Evolutionary conservation across 2,329 filamentous ascomycete species (phyloP).

Genomic region (Aspergillus aculeatinus): DNA sequence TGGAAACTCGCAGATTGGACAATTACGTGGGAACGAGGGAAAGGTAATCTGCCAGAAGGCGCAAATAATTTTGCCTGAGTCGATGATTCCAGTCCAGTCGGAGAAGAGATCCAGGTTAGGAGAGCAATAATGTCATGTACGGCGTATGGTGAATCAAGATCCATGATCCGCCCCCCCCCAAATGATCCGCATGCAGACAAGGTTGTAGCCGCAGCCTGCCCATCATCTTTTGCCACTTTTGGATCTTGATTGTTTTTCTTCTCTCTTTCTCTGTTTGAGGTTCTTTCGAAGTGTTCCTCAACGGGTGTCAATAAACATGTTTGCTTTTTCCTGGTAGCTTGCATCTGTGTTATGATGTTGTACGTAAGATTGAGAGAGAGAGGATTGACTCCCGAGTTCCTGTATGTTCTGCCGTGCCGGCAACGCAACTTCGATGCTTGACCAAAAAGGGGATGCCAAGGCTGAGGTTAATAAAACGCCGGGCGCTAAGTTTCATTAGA

Average conservation of each 20-base stretch:
- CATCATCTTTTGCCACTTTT: neutral
- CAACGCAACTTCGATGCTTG: neutral
- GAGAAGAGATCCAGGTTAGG: neutral
- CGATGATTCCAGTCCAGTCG: neutral
- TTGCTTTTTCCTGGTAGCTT: neutral
- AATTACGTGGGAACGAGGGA: neutral
- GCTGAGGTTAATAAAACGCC: constrained; percentile 18
- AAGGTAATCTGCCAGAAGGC: constrained; percentile 1
- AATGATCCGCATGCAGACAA: constrained; percentile 3
- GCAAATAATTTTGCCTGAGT: neutral
- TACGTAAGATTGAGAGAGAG: neutral
- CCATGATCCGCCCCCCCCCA: neutral
- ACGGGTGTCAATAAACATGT: neutral
- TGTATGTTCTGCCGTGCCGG: neutral
- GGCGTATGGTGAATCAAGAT: neutral
- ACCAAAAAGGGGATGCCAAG: constrained; percentile 11
- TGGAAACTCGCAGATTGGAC: neutral
- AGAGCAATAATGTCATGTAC: too few species aligned
- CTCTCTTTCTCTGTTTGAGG: too few species aligned
- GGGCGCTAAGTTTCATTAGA: constrained; percentile 10
- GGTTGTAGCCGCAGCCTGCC: constrained; percentile 1
- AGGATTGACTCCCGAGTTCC: neutral
- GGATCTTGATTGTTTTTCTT: too few species aligned
- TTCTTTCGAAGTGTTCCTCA: neutral
- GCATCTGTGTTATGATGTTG: neutral